phyloP scores from a whole-genome alignment of 768 basidiomycete genomes.

The Phylloporus sp. region DNA sequence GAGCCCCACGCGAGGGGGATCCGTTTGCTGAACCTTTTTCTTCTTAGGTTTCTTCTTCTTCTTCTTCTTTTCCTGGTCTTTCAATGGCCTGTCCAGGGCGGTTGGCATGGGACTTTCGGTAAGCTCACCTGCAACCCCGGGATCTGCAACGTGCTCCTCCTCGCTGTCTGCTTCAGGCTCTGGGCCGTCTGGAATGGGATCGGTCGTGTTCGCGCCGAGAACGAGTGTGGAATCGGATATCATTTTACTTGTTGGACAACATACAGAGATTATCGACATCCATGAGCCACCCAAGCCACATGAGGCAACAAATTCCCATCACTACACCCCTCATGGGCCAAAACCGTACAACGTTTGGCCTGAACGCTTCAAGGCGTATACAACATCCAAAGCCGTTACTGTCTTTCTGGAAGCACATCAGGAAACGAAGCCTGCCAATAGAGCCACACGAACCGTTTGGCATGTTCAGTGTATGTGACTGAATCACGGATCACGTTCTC shows the following conservation, averaged over 20 bases:
- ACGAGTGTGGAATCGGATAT: conserved; percentile 15
- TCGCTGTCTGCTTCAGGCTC: conserved; percentile 30
- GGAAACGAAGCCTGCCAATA: not conserved
- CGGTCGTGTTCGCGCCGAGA: conserved; percentile 13
- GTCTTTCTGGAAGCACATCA: conserved; percentile 46
- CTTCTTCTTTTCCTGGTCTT: conserved; percentile 80
- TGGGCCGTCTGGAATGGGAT: conserved; percentile 14
- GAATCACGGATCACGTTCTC: conserved; percentile 82
- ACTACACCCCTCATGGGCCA: no score
- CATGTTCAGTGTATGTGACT: conserved; percentile 91
- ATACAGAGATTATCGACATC: not conserved
- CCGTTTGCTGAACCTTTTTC: conserved; percentile 79
- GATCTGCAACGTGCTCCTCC: conserved; percentile 29
- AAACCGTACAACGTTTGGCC: conserved; percentile 80
- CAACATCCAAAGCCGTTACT: conserved; percentile 82
- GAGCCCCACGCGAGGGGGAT: conserved; percentile 86
- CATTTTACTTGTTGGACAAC: conserved; percentile 8
- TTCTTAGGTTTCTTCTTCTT: conserved; percentile 93
- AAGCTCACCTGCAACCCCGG: conserved; percentile 27
- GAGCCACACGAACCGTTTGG: conserved; percentile 49
- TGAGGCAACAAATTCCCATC: not conserved
- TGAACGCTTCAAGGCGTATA: conserved; percentile 70
- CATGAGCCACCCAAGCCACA: not conserved
- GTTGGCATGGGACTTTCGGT: not conserved
- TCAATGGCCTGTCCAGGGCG: not conserved